These are phyloP conservation scores for Mycosphaerella arachidis DNA, from an alignment of 2,329 filamentous ascomycete species.

Conservation along the genomic window DNA sequence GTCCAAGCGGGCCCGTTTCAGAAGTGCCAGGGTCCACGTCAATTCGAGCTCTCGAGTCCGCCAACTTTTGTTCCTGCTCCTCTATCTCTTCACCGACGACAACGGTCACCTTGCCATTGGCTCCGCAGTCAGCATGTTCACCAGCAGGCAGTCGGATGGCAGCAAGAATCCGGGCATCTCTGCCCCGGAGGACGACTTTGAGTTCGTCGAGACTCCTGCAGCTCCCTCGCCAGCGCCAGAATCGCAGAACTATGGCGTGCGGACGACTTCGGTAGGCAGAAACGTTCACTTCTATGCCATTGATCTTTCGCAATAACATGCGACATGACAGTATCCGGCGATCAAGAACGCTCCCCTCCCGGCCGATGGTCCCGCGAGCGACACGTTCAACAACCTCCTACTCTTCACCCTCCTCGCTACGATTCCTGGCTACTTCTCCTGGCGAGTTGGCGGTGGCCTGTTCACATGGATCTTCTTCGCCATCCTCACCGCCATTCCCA, in stretches of 20 bases:
- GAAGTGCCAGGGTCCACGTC: not conserved
- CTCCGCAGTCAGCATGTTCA: not conserved
- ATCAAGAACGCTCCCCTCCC: constrained; percentile 95
- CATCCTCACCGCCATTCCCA: constrained; percentile 70
- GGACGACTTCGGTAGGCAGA: constrained; percentile 52
- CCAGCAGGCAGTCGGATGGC: constrained; percentile 1
- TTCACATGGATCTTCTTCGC: constrained; percentile 86
- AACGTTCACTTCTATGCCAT: not conserved
- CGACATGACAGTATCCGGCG: constrained; percentile 61
- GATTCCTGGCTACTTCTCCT: constrained; percentile 75
- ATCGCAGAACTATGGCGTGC: constrained; percentile 55
- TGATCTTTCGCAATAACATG: constrained; percentile 6
- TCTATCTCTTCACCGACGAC: not conserved
- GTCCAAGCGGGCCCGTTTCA: not conserved
- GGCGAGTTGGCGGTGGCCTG: constrained; percentile 77
- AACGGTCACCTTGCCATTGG: not conserved
- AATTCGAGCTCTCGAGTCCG: not conserved
- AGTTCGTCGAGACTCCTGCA: constrained; percentile 62
- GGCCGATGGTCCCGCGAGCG: constrained; percentile 77
- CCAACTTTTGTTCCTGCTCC: not conserved
- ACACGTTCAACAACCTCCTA: constrained; percentile 79
- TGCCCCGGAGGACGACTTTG: constrained; percentile 53
- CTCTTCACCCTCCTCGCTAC: constrained; percentile 66
- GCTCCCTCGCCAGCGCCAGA: constrained; percentile 50
- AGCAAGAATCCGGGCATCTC: constrained; percentile 19